Percentiles rank a stretch among this genome's conserved stretches.
Evolutionary conservation across 2,329 filamentous ascomycete genomes (phyloP).

Genomic region (Stachybotrys elegans): DNA sequence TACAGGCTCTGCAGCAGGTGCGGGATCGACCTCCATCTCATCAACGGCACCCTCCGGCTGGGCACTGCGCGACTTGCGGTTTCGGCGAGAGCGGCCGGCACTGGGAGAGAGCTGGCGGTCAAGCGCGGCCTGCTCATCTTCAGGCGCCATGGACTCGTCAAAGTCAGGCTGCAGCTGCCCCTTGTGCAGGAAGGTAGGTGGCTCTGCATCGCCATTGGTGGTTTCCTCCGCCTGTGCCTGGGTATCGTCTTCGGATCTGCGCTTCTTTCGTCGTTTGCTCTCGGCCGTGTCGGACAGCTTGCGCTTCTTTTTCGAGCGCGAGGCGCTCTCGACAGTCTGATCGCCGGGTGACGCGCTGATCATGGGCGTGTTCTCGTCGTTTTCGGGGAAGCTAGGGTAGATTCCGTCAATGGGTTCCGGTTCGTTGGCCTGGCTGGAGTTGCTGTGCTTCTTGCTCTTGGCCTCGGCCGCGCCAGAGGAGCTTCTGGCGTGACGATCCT

Average conservation of each 20-base stretch:
- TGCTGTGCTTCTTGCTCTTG: background rate
- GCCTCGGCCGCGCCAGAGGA: too few relatives aligned
- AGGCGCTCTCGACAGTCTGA: slow-evolving; percentile 12
- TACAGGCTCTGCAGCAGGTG: background rate
- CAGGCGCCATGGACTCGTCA: slow-evolving; percentile 11
- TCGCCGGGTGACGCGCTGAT: too few relatives aligned
- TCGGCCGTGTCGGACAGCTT: slow-evolving; percentile 23
- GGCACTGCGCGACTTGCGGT: slow-evolving; percentile 20
- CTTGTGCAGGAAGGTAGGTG: slow-evolving; percentile 4
- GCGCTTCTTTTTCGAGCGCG: slow-evolving; percentile 27
- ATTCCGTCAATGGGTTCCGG: too few relatives aligned
- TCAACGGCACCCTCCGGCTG: slow-evolving; percentile 10
- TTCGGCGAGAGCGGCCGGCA: slow-evolving; percentile 17
- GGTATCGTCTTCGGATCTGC: slow-evolving; percentile 18
- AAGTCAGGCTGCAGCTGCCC: background rate
- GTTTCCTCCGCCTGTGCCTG: too few relatives aligned
- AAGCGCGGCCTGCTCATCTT: slow-evolving; percentile 12
- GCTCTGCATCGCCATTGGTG: too few relatives aligned
- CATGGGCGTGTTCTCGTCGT: too few relatives aligned
- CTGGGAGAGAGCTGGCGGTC: slow-evolving; percentile 22
- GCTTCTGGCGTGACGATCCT: slow-evolving; percentile 6
- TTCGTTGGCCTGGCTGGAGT: too few relatives aligned
- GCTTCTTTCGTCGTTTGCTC: slow-evolving; percentile 28
- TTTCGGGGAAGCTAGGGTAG: too few relatives aligned
- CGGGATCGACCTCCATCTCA: slow-evolving; percentile 18